Conservation (phyloP, 306 rosid species). For the Morella rubra region DNA sequence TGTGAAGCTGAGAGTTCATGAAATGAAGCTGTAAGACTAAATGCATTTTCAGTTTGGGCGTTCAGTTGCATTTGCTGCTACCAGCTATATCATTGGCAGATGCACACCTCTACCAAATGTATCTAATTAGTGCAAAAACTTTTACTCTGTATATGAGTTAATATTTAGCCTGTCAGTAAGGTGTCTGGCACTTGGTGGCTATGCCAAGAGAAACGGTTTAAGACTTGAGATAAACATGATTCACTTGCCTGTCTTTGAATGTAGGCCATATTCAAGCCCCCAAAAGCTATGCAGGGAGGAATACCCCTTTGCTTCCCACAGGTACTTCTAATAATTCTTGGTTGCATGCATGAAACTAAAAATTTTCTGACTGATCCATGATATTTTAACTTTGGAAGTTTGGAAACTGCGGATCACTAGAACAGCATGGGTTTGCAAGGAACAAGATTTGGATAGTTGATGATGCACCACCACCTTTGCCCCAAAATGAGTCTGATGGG, state of each 20-base stretch:
- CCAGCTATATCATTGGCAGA: neutral
- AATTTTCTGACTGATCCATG: slow-evolving; percentile 15
- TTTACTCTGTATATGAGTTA: neutral
- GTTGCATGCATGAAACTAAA: slow-evolving; percentile 7
- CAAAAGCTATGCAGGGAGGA: slow-evolving; percentile 87
- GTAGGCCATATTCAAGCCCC: slow-evolving; percentile 67
- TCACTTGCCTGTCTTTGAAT: slow-evolving; percentile 11
- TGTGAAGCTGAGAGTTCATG: neutral
- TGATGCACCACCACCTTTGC: slow-evolving; percentile 62
- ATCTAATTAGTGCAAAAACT: neutral
- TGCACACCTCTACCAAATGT: neutral
- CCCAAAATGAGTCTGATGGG: slow-evolving; percentile 47
- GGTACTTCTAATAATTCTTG: slow-evolving; percentile 42
- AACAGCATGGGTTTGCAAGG: slow-evolving; percentile 92
- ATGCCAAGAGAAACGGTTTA: no score
- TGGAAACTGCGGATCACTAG: slow-evolving; percentile 79
- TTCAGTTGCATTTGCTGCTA: neutral
- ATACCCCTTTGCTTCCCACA: slow-evolving; percentile 90
- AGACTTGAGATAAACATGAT: neutral
- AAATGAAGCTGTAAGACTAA: neutral
- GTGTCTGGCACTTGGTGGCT: neutral
- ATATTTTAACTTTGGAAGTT: slow-evolving; percentile 47
- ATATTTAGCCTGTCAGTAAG: neutral
- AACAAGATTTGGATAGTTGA: slow-evolving; percentile 84
- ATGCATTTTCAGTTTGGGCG: slow-evolving; percentile 11